These are phyloP conservation scores for Sedum album DNA, from an alignment of 164 flowering plant species.

Conservation along the genomic window DNA sequence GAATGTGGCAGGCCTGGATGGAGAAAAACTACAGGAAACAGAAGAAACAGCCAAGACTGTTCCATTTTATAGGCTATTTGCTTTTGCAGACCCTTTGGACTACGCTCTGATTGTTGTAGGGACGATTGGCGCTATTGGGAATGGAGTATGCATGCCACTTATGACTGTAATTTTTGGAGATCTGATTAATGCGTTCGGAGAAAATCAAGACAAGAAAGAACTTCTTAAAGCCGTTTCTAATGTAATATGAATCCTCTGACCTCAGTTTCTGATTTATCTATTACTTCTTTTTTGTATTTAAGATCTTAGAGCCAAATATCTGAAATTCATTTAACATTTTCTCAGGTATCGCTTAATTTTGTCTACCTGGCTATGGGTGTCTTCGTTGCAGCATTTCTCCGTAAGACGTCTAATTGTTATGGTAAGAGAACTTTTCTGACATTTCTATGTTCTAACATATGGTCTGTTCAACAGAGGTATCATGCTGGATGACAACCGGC, in stretches of 20 bases:
- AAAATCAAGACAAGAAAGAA: conserved; percentile 9
- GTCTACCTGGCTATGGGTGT: conserved; percentile 14
- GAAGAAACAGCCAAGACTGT: conserved; percentile 9
- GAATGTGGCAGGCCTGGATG: background rate
- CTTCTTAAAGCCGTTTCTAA: conserved; percentile 16
- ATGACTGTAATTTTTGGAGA: conserved; percentile 16
- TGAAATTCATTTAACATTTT: conserved; percentile 3
- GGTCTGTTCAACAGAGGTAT: conserved; percentile 9
- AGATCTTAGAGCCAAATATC: background rate
- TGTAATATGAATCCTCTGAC: conserved; percentile 7
- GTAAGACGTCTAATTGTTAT: conserved; percentile 3
- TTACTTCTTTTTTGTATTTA: no score
- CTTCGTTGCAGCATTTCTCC: no score
- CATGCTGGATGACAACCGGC: no score
- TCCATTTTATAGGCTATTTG: no score
- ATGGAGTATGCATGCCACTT: conserved; percentile 15
- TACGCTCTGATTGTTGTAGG: conserved; percentile 13
- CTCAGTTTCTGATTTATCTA: background rate
- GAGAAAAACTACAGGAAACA: background rate
- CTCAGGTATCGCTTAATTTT: no score
- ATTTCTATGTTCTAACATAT: background rate
- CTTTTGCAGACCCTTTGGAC: conserved; percentile 14
- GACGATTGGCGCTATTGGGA: conserved; percentile 11
- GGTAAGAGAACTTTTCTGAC: background rate
- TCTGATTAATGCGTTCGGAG: conserved; percentile 14